Conservation (phyloP, 768 basidiomycete genomes). For the Lentinula edodes region DNA sequence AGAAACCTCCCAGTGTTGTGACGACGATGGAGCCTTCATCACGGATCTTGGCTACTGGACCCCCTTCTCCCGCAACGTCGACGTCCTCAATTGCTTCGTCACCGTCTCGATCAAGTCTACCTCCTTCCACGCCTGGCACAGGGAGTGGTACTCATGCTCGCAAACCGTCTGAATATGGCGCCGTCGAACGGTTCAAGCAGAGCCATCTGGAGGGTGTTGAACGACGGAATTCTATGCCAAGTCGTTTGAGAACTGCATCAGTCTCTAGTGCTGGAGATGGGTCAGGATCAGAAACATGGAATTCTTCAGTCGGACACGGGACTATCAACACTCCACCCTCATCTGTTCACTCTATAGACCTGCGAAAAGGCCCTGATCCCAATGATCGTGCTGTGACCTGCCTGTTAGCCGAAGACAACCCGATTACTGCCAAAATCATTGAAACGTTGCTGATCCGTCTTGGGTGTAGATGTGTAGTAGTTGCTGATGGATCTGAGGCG, state of each 20-base stretch:
- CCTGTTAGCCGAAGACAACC: constrained; percentile 94
- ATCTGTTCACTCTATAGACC: constrained; percentile 80
- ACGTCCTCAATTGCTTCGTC: constrained; percentile 90
- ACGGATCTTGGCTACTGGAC: constrained; percentile 61
- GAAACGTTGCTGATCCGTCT: constrained; percentile 91
- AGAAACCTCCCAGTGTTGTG: constrained; percentile 77
- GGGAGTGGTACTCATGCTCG: constrained; percentile 50
- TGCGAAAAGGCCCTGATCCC: constrained; percentile 72
- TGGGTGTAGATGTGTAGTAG: constrained; percentile 93
- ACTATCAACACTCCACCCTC: constrained; percentile 68
- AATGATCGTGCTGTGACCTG: constrained; percentile 88
- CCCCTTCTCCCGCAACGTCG: constrained; percentile 89
- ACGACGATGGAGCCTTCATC: constrained; percentile 52
- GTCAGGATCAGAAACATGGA: constrained; percentile 73
- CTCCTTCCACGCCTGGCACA: constrained; percentile 63
- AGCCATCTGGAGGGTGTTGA: constrained; percentile 74
- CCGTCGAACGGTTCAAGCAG: constrained; percentile 84
- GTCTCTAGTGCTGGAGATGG: constrained; percentile 79
- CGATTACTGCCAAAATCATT: constrained; percentile 95
- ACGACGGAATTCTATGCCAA: constrained; percentile 80
- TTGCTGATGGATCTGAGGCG: constrained; percentile 94
- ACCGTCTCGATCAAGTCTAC: constrained; percentile 69
- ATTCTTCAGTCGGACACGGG: constrained; percentile 48
- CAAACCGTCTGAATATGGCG: constrained; percentile 86
- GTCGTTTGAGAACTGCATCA: constrained; percentile 81